Percentiles rank a stretch among this genome's conserved stretches.
Conservation (phyloP, 257 asterid species). For the Penstemon davidsonii region DNA sequence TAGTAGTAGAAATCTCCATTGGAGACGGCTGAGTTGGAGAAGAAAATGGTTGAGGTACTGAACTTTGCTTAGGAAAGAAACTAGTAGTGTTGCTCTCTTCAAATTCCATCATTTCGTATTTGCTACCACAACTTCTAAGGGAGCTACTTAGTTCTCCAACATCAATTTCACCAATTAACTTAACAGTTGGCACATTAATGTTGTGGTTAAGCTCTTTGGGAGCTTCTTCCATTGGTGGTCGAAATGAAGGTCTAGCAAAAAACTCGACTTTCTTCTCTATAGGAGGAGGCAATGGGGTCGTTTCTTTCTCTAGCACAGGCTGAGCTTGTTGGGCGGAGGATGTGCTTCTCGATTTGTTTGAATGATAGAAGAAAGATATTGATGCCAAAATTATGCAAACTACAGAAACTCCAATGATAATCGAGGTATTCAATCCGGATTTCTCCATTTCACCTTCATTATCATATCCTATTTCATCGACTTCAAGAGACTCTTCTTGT, state of each 20-base stretch:
- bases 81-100: slow-evolving; percentile 33
- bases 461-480: slow-evolving; percentile 23
- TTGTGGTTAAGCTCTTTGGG: slow-evolving; percentile 14
- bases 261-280: slow-evolving; percentile 34
- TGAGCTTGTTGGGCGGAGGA: slow-evolving; percentile 17
- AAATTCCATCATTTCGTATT: slow-evolving; percentile 28
- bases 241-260: slow-evolving; percentile 27
- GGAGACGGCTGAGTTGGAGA: slow-evolving; percentile 24
- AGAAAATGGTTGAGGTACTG: slow-evolving; percentile 24
- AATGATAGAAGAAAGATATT: slow-evolving; percentile 32
- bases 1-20: slow-evolving; percentile 23
- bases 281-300: slow-evolving; percentile 16
- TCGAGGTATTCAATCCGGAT: slow-evolving; percentile 21
- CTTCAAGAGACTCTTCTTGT: slow-evolving; percentile 19
- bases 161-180: slow-evolving; percentile 63
- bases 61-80: slow-evolving; percentile 3
- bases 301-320: slow-evolving; percentile 20
- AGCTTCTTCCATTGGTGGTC: slow-evolving; percentile 31
- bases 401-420: slow-evolving; percentile 30
- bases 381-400: slow-evolving; percentile 31
- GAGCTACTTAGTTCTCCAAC: slow-evolving; percentile 43
- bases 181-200: slow-evolving; percentile 44
- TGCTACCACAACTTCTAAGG: slow-evolving; percentile 27
- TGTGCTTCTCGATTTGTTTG: slow-evolving; percentile 29
- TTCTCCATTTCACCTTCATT: slow-evolving; percentile 25